A percentile compares a stretch with the other conserved stretches of the same genome.
Conservation (phyloP, 805 yeast genomes). For the Yarrowia sp. region DNA sequence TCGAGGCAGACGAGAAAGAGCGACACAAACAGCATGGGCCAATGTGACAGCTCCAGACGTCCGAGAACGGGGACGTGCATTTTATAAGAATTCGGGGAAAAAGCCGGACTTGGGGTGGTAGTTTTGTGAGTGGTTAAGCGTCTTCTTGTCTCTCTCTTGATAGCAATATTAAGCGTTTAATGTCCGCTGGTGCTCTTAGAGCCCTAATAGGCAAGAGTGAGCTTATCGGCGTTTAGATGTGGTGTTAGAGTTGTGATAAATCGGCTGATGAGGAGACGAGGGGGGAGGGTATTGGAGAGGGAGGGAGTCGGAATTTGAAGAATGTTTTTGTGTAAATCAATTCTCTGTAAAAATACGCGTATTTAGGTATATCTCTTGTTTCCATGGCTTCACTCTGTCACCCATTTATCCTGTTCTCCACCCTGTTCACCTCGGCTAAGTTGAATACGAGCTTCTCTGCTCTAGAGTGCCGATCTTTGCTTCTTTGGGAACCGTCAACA, state of each 20-base stretch:
- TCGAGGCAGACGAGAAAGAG: conserved; percentile 48
- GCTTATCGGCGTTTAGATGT: conserved; percentile 13
- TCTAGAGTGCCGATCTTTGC: conserved; percentile 1
- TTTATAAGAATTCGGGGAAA: background rate
- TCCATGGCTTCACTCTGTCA: too few relatives aligned
- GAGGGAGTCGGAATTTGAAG: background rate
- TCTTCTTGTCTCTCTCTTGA: background rate
- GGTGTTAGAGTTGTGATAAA: background rate
- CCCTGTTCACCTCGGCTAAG: conserved; percentile 14
- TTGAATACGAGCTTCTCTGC: conserved; percentile 10
- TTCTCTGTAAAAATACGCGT: too few relatives aligned
- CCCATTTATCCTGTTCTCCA: too few relatives aligned
- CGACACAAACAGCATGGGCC: conserved; percentile 50
- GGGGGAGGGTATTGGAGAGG: background rate
- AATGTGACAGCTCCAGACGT: conserved; percentile 46
- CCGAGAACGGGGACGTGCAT: conserved; percentile 47
- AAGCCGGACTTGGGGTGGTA: too few relatives aligned
- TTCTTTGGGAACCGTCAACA: conserved; percentile 14
- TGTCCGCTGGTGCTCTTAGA: conserved; percentile 3
- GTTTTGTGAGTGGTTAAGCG: conserved; percentile 1
- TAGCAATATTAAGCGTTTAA: conserved; percentile 10
- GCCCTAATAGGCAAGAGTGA: conserved; percentile 3
- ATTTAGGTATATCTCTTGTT: too few relatives aligned
- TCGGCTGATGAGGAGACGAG: background rate
- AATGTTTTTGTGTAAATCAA: background rate